These are phyloP conservation scores for Aphanomyces cochlioides DNA, from an alignment of 352 stramenopile species.

Conservation along the genomic window DNA sequence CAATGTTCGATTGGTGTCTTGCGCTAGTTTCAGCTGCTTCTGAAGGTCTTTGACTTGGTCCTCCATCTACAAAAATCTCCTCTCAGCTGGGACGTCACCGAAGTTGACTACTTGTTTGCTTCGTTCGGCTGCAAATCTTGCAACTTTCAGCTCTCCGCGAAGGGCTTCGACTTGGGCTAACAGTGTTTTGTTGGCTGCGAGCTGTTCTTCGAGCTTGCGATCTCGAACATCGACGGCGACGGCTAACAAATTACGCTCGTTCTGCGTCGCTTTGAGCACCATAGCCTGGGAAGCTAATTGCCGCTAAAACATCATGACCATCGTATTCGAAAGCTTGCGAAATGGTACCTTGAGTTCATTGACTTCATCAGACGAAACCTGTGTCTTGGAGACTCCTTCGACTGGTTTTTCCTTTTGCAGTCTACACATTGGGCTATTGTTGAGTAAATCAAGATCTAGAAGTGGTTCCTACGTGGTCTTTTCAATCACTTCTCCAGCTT, in stretches of 20 bases:
- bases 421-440: not conserved
- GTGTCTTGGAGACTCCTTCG: not conserved
- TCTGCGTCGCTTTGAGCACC: conserved; percentile 20
- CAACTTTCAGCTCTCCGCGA: not conserved
- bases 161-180: not conserved
- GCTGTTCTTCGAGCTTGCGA: conserved; percentile 14
- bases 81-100: too few relatives aligned
- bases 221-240: conserved; percentile 24
- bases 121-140: conserved; percentile 1
- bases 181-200: not conserved
- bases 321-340: not conserved
- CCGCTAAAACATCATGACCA: not conserved
- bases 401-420: not conserved
- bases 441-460: not conserved
- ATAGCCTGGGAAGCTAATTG: conserved; percentile 23
- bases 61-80: conserved; percentile 8
- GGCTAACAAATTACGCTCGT: conserved; percentile 24
- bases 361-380: not conserved
- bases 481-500: not conserved
- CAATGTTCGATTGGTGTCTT: not conserved
- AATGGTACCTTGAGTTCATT: not conserved
- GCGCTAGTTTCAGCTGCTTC: not conserved
- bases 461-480: conserved; percentile 8
- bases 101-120: conserved; percentile 6
- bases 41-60: not conserved